Evolutionary conservation across 441 rosid species (phyloP).

Genomic region (Erodium texanum): DNA sequence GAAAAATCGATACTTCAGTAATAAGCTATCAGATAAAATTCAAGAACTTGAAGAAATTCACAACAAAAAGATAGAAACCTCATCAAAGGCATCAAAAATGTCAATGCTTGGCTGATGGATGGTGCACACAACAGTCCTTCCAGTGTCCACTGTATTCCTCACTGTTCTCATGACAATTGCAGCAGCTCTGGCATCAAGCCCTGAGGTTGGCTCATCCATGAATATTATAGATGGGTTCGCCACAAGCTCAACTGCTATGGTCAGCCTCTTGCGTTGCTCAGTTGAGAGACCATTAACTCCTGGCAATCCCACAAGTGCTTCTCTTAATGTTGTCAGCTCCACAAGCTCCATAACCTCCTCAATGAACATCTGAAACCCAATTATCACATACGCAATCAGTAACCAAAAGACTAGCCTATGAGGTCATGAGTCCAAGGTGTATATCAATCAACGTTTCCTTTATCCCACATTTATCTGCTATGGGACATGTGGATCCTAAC

Average conservation of each 20-base stretch:
- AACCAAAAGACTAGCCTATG: background rate
- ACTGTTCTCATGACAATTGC: slow-evolving; percentile 6
- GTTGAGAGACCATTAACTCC: slow-evolving; percentile 4
- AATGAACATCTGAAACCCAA: background rate
- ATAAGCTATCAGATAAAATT: background rate
- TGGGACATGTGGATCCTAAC: no score
- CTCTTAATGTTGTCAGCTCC: background rate
- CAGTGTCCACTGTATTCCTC: slow-evolving; percentile 5
- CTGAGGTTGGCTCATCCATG: slow-evolving; percentile 7
- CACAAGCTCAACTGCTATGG: background rate
- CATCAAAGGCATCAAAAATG: slow-evolving; percentile 1
- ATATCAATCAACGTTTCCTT: no score
- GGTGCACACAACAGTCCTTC: slow-evolving; percentile 7
- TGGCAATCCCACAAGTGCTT: background rate
- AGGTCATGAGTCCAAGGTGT: no score
- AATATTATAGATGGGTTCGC: slow-evolving; percentile 8
- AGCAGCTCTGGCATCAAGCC: slow-evolving; percentile 3
- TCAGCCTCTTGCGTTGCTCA: slow-evolving; percentile 20
- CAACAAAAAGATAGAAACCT: slow-evolving; percentile 13
- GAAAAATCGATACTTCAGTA: background rate
- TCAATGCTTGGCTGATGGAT: slow-evolving; percentile 5
- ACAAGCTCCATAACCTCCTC: slow-evolving; percentile 7
- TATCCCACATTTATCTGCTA: no score
- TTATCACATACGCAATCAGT: background rate
- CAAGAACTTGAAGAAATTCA: slow-evolving; percentile 13